These are phyloP conservation scores for Hyparrhenia diplandra DNA, from an alignment of 176 grass and related monocot species.

Conservation along the genomic window DNA sequence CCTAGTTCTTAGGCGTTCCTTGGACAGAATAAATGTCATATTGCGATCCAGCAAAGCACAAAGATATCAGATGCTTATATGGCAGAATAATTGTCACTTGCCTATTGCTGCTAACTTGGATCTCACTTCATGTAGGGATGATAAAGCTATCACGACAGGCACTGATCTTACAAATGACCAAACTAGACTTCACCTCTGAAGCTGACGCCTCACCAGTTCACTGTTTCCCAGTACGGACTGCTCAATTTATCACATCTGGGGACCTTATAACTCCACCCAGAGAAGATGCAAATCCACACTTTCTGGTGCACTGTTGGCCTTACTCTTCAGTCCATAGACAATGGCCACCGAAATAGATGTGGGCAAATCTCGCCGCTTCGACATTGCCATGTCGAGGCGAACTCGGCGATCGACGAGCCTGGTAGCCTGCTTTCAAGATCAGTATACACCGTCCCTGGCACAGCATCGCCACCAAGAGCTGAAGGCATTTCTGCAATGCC, in stretches of 20 bases:
- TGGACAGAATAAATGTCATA: neutral
- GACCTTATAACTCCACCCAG: slow-evolving; percentile 41
- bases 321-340: slow-evolving; percentile 33
- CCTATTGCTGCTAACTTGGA: slow-evolving; percentile 35
- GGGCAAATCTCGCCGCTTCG: slow-evolving; percentile 56
- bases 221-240: slow-evolving; percentile 32
- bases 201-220: slow-evolving; percentile 52
- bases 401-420: slow-evolving; percentile 54
- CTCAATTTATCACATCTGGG: slow-evolving; percentile 28
- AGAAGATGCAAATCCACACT: slow-evolving; percentile 23
- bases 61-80: slow-evolving; percentile 23
- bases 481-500: slow-evolving; percentile 27
- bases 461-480: slow-evolving; percentile 25
- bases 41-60: slow-evolving; percentile 12
- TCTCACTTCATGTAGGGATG: slow-evolving; percentile 59
- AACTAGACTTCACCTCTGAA: slow-evolving; percentile 43
- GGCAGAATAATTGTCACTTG: slow-evolving; percentile 43
- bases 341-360: slow-evolving; percentile 65
- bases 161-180: slow-evolving; percentile 54
- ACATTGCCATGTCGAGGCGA: slow-evolving; percentile 80
- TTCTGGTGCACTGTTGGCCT: slow-evolving; percentile 20
- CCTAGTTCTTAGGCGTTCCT: slow-evolving; percentile 21
- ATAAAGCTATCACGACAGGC: slow-evolving; percentile 32
- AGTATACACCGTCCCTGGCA: slow-evolving; percentile 6
- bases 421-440: slow-evolving; percentile 28